Evolutionary conservation across 306 rosid species (phyloP).

Genomic region (Trifolium repens): DNA sequence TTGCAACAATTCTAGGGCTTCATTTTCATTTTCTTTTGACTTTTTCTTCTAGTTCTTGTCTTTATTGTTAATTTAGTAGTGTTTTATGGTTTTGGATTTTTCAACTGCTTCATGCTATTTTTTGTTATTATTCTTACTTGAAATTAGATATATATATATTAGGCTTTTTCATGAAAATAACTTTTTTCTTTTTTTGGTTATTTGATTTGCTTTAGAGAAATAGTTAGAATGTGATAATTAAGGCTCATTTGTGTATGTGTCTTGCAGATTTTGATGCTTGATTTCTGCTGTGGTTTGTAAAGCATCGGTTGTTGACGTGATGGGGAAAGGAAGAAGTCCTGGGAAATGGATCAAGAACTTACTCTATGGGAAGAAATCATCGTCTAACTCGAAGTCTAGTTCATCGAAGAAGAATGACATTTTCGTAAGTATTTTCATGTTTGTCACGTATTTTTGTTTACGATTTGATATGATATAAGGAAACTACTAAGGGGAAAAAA

Average conservation of each 20-base stretch:
- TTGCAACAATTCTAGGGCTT: conserved; percentile 21
- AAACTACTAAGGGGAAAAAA: not conserved
- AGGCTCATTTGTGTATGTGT: conserved; percentile 9
- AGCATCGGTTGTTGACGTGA: conserved; percentile 38
- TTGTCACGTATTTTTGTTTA: conserved; percentile 33
- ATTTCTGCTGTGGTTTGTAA: conserved; percentile 38
- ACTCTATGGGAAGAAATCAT: conserved; percentile 78
- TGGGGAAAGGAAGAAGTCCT: conserved; percentile 93
- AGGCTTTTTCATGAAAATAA: not conserved
- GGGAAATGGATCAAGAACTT: conserved; percentile 87
- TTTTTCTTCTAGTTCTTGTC: conserved; percentile 28
- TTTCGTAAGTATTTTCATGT: conserved; percentile 35
- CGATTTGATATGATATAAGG: not conserved
- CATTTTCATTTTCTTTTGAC: conserved; percentile 19
- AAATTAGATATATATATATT: not conserved
- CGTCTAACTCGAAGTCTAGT: conserved; percentile 63
- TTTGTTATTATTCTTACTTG: not conserved
- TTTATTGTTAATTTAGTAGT: conserved; percentile 17
- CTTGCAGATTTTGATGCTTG: conserved; percentile 49
- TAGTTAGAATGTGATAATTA: conserved; percentile 4
- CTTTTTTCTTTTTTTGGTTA: not conserved
- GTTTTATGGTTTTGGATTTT: conserved; percentile 20
- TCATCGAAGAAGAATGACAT: conserved; percentile 54
- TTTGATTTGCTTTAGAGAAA: conserved; percentile 11
- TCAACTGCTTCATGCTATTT: conserved; percentile 1